These are phyloP conservation scores for Sugiyamaella castrensis DNA, from an alignment of 1,139 yeast genomes.

Conservation along the genomic window DNA sequence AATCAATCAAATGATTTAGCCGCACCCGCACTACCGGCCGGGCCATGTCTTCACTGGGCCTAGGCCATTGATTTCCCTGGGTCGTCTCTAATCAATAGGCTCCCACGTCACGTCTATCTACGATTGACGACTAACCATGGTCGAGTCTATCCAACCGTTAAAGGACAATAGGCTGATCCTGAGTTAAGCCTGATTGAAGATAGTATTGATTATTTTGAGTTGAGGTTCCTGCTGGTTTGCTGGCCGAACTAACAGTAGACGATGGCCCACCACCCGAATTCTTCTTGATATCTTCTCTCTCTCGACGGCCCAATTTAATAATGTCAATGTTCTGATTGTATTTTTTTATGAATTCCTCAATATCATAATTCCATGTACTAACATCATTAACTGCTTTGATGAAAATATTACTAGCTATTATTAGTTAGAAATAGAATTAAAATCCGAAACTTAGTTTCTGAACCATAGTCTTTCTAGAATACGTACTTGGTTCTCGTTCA, in stretches of 20 bases:
- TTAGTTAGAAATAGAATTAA: conserved; percentile 1
- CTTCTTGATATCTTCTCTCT: conserved; percentile 15
- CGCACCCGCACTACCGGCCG: too few relatives aligned
- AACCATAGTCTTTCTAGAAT: not conserved
- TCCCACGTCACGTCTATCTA: too few relatives aligned
- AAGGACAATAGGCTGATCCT: conserved; percentile 10
- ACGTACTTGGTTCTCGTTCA: conserved; percentile 23
- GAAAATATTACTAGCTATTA: conserved; percentile 11
- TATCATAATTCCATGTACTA: conserved; percentile 62
- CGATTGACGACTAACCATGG: not conserved
- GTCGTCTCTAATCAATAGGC: too few relatives aligned
- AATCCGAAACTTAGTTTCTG: conserved; percentile 4
- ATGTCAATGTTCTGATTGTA: conserved; percentile 25
- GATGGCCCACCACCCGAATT: not conserved
- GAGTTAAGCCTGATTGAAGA: conserved; percentile 9
- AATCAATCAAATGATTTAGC: too few relatives aligned
- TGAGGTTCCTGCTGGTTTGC: not conserved
- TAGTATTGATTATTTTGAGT: conserved; percentile 8
- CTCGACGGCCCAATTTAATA: conserved; percentile 71
- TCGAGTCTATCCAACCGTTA: not conserved
- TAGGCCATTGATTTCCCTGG: too few relatives aligned
- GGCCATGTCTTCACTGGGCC: too few relatives aligned
- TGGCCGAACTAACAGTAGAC: not conserved
- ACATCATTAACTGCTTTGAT: conserved; percentile 11
- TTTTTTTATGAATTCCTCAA: conserved; percentile 51